These are phyloP conservation scores for Fusarium haematococcum DNA, from an alignment of 2,329 filamentous ascomycete species.

Conservation along the genomic window DNA sequence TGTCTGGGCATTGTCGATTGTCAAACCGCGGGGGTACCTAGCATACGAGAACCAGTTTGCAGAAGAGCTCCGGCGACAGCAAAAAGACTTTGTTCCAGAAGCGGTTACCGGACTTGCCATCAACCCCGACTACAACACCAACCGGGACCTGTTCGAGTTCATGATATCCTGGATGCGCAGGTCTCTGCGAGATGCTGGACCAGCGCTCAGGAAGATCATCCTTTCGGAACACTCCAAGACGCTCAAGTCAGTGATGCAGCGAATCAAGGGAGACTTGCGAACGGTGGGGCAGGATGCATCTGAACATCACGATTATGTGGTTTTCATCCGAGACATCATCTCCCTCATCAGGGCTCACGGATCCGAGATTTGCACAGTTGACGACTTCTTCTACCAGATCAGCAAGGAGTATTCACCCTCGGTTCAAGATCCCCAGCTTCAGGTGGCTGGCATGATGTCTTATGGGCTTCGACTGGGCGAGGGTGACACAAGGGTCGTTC, in stretches of 20 bases:
- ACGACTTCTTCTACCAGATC: conserved; percentile 68
- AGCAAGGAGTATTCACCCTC: conserved; percentile 68
- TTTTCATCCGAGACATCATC: conserved; percentile 65
- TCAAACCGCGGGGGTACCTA: conserved; percentile 60
- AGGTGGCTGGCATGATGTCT: conserved; percentile 66
- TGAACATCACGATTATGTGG: conserved; percentile 61
- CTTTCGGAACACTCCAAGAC: conserved; percentile 56
- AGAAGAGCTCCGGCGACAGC: conserved; percentile 56
- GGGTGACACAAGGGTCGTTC: conserved; percentile 59
- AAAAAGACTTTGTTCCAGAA: conserved; percentile 58
- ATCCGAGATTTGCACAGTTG: conserved; percentile 64
- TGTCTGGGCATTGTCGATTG: conserved; percentile 65
- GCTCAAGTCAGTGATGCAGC: conserved; percentile 63
- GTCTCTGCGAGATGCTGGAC: conserved; percentile 55
- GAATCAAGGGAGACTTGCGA: conserved; percentile 64
- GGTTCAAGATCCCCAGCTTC: conserved; percentile 66
- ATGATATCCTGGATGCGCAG: conserved; percentile 63
- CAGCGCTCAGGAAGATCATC: conserved; percentile 51
- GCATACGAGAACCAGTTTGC: conserved; percentile 64
- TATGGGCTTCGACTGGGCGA: conserved; percentile 68
- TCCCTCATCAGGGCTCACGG: conserved; percentile 66
- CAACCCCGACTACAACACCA: conserved; percentile 61
- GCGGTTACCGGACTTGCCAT: conserved; percentile 51
- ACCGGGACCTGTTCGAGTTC: conserved; percentile 62
- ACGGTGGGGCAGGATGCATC: conserved; percentile 49